Percentiles rank a stretch among this genome's conserved stretches.
phyloP scores from a whole-genome alignment of 352 stramenopile species.

The Pythium scleroteichum region DNA sequence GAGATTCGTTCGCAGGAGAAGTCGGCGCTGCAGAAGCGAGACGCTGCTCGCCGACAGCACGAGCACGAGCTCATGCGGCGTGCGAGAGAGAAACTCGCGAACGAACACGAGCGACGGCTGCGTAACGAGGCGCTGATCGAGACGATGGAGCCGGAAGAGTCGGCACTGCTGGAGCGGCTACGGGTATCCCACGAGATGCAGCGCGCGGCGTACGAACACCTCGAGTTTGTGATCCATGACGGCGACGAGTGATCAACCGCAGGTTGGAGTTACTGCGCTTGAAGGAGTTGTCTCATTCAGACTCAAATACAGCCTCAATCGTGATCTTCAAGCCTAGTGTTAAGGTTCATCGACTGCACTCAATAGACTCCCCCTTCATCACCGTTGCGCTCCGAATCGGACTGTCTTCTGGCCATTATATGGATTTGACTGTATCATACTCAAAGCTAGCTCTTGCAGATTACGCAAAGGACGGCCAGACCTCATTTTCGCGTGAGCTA shows the following conservation, averaged over 20 bases:
- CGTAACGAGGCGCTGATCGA: conserved; percentile 59
- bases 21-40: conserved; percentile 40
- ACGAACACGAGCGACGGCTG: conserved; percentile 55
- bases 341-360: too few species aligned
- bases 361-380: too few species aligned
- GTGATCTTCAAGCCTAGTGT: too few species aligned
- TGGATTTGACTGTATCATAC: too few species aligned
- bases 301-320: too few species aligned
- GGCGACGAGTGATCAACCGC: conserved; percentile 3
- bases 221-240: conserved; percentile 67
- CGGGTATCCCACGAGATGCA: conserved; percentile 67
- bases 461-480: too few species aligned
- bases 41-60: conserved; percentile 46
- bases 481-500: too few species aligned
- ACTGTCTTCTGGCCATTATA: too few species aligned
- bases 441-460: too few species aligned
- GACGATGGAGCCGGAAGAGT: conserved; percentile 65
- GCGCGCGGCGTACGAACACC: conserved; percentile 60
- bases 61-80: conserved; percentile 53
- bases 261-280: too few species aligned
- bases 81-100: conserved; percentile 45
- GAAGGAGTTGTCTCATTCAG: too few species aligned
- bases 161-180: conserved; percentile 59
- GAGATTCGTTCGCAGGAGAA: conserved; percentile 60
- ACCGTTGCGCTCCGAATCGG: too few species aligned